Percentiles rank a stretch among this genome's conserved stretches.
These are phyloP conservation scores for Melanogaster broomeanus DNA, from an alignment of 768 basidiomycete species.

Conservation along the genomic window DNA sequence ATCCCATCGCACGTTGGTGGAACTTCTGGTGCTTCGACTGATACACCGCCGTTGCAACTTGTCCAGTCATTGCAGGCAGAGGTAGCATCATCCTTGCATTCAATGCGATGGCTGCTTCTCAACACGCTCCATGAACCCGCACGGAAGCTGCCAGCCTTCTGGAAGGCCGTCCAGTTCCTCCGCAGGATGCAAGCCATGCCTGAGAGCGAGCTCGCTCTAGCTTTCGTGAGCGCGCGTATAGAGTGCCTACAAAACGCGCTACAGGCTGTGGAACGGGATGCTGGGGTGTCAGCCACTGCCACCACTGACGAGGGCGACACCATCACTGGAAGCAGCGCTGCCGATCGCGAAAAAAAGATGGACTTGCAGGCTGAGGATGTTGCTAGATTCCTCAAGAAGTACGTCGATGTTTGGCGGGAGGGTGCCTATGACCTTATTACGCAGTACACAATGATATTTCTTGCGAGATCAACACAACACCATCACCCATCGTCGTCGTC, in stretches of 20 bases:
- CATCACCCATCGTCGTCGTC: conserved; percentile 24
- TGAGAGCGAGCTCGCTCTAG: conserved; percentile 78
- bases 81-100: conserved; percentile 60
- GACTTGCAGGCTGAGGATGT: conserved; percentile 71
- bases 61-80: conserved; percentile 60
- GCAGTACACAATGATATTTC: conserved; percentile 88
- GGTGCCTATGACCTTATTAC: conserved; percentile 90
- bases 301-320: conserved; percentile 10
- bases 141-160: conserved; percentile 81
- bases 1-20: conserved; percentile 35
- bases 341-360: conserved; percentile 43
- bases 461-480: conserved; percentile 64
- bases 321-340: conserved; percentile 21
- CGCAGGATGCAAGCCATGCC: conserved; percentile 76
- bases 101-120: conserved; percentile 79
- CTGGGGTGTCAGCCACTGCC: conserved; percentile 34
- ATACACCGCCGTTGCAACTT: conserved; percentile 21
- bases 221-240: conserved; percentile 77
- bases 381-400: conserved; percentile 77
- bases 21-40: conserved; percentile 49
- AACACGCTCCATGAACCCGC: conserved; percentile 78
- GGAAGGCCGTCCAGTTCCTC: conserved; percentile 88
- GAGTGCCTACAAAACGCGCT: conserved; percentile 61
- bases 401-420: conserved; percentile 90
- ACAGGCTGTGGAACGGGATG: conserved; percentile 49